Evolutionary conservation across 331 rosid genomes (phyloP).

Genomic region (Quercus tomentella): DNA sequence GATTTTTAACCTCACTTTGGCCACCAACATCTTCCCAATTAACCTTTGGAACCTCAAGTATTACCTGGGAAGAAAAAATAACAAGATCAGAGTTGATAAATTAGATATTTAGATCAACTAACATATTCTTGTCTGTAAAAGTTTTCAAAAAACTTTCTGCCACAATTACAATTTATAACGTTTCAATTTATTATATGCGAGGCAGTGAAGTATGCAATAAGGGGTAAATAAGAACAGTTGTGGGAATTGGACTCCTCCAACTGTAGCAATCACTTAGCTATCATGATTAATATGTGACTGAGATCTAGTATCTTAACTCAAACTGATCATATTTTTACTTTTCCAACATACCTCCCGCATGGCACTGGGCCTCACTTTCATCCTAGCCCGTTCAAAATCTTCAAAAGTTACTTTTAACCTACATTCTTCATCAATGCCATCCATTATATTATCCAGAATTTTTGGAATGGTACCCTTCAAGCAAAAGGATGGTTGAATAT

Average conservation of each 20-base stretch:
- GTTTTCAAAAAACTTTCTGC: background rate
- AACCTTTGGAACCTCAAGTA: conserved; percentile 91
- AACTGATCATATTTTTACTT: background rate
- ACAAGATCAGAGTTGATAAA: conserved; percentile 3
- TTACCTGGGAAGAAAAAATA: conserved; percentile 43
- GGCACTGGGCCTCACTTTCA: conserved; percentile 92
- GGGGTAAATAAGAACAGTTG: background rate
- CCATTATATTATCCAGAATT: conserved; percentile 17
- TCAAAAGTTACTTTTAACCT: conserved; percentile 54
- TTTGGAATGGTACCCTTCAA: conserved; percentile 28
- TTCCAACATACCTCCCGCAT: conserved; percentile 76
- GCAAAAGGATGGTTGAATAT: conserved; percentile 22
- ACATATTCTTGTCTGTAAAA: background rate
- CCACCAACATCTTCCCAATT: conserved; percentile 98
- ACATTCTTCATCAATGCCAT: conserved; percentile 35
- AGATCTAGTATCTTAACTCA: background rate
- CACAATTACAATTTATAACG: background rate
- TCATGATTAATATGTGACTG: background rate
- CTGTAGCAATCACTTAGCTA: background rate
- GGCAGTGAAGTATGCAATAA: background rate
- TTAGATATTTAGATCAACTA: conserved; percentile 11
- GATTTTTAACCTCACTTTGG: conserved; percentile 77
- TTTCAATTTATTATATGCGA: background rate
- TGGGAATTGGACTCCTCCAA: background rate
- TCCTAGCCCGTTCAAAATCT: conserved; percentile 80